phyloP scores from a whole-genome alignment of 176 grass and related monocot genomes.

The Neostapfia colusana region DNA sequence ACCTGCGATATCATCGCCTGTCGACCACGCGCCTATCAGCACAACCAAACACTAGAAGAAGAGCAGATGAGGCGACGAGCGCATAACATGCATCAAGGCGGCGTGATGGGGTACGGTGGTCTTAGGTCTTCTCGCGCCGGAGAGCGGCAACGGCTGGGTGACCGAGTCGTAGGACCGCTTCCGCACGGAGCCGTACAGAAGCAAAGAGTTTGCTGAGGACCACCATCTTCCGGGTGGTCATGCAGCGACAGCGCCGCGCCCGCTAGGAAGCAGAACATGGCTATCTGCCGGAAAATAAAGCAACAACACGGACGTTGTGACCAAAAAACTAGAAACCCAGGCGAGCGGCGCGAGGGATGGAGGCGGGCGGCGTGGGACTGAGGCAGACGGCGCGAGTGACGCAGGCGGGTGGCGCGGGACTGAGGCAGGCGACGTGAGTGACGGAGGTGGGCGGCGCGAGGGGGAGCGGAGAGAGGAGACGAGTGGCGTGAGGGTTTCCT shows the following conservation, averaged over 20 bases:
- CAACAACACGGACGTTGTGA: background rate
- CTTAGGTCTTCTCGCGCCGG: conserved; percentile 42
- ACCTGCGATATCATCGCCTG: conserved; percentile 33
- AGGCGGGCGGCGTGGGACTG: no score
- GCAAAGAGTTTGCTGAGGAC: conserved; percentile 87
- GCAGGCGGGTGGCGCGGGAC: no score
- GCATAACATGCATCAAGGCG: background rate
- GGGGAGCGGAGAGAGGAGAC: no score
- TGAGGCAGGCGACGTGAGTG: no score
- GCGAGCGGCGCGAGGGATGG: no score
- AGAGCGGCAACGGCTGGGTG: conserved; percentile 10
- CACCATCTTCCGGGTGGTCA: conserved; percentile 82
- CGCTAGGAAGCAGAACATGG: conserved; percentile 87
- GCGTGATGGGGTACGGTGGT: background rate
- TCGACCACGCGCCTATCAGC: background rate
- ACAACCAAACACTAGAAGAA: background rate
- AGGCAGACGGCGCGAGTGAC: no score
- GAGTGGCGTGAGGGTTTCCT: no score
- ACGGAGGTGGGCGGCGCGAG: no score
- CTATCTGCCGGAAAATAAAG: conserved; percentile 46
- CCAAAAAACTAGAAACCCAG: no score
- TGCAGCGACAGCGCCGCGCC: conserved; percentile 76
- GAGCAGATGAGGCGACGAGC: background rate
- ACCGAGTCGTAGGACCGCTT: conserved; percentile 75
- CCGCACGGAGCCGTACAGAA: conserved; percentile 58